Evolutionary conservation across 2,329 filamentous ascomycete species (phyloP).

Genomic region (Sporothrix dimorphospora): DNA sequence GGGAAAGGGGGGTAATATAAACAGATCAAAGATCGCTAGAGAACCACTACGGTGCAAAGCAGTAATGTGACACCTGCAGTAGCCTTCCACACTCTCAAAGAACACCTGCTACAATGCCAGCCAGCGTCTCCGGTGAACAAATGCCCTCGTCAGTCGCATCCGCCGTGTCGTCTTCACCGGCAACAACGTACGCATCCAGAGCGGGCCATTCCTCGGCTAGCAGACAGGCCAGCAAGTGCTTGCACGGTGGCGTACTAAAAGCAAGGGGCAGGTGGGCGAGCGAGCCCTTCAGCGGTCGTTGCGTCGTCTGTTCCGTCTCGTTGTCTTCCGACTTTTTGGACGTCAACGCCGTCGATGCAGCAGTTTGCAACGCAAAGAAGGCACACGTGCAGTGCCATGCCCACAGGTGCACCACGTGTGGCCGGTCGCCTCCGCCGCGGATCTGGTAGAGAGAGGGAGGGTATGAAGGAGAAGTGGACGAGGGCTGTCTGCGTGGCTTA

Average conservation of each 20-base stretch:
- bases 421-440: conserved; percentile 36
- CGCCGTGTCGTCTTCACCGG: conserved; percentile 52
- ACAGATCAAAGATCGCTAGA: conserved; percentile 31
- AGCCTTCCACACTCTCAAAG: background rate
- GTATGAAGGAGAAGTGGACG: background rate
- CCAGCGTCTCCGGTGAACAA: conserved; percentile 62
- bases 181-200: conserved; percentile 60
- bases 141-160: background rate
- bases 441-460: conserved; percentile 32
- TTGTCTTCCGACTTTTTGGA: conserved; percentile 26
- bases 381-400: conserved; percentile 93
- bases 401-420: conserved; percentile 71
- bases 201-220: conserved; percentile 67
- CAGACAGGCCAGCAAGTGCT: conserved; percentile 85
- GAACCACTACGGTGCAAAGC: too few species aligned
- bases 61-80: too few species aligned
- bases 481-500: conserved; percentile 34
- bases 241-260: conserved; percentile 62
- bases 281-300: conserved; percentile 19
- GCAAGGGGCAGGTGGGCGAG: background rate
- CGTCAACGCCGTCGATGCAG: conserved; percentile 15
- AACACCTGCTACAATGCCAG: conserved; percentile 63
- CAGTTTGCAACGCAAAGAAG: conserved; percentile 68
- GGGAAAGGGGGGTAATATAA: background rate
- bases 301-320: conserved; percentile 23